Evolutionary conservation across 768 basidiomycete genomes (phyloP), one percentile per base, ranked within the genome.

Genomic region (Mycena belliarum): DNA sequence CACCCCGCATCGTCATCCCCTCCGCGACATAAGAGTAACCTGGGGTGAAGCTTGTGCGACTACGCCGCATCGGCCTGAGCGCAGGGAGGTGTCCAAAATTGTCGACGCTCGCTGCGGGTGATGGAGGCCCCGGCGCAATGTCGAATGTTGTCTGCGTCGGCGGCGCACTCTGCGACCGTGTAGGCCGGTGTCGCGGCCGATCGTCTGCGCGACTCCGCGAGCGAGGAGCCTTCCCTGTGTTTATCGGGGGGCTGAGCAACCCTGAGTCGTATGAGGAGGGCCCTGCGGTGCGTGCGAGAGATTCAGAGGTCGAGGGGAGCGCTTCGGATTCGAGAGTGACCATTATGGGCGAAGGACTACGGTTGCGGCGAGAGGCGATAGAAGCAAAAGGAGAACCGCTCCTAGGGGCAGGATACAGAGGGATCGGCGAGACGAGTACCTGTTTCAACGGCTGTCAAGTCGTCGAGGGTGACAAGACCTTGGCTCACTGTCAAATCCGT

Each of bases 91-190:
- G 14, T 32, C 29, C 42, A 65, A 58, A 35, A 54, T 61, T 38
- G 66, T 70, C 60, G 70, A 67, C 47, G 72, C 75, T 46, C 25
- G 78, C 55, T 0, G 63, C 23, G 23, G 55, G 49, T 26, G 58
- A 25, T 4, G 55, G 54, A 12, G 28, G 28, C 8, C 52, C 42
- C 15, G 35, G 48, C 24, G 49, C 25, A 5, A 40, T 18, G 20
- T 42, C 7, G 44, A 66, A 63, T 21, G 44, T 20, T 15, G 55
- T 60, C 49, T 64, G 56, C 15, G 55, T 62, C 5, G 72, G 70
- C 10, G 72, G 82, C 25, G 80, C 79, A 49, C 79, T 81, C 48
- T 75, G 79, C 7, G 80, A 81, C 20, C 81, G 72, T 10, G 76
- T 76, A 0, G 78, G 75, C 21, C 77, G 71, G 59, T 82, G 81